Percentiles rank a stretch among this genome's conserved stretches.
Evolutionary conservation across 208 protist species (phyloP).

Genomic region (Polymyxa betae): DNA sequence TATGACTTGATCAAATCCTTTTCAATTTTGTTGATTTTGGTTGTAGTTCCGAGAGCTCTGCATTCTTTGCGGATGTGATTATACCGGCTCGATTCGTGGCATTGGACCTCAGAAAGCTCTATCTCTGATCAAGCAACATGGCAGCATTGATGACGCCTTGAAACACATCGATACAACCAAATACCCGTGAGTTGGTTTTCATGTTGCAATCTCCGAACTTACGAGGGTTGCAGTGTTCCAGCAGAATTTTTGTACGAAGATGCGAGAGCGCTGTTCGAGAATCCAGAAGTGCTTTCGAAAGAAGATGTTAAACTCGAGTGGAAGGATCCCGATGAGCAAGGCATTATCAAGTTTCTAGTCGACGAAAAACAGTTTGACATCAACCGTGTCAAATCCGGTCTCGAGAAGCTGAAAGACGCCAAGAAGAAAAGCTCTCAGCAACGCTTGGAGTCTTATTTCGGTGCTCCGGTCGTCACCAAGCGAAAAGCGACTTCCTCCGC

Average conservation of each 20-base stretch:
- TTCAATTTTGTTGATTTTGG: not conserved
- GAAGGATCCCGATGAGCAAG: slow-evolving; percentile 92
- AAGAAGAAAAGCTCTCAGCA: slow-evolving; percentile 70
- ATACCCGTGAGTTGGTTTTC: slow-evolving; percentile 28
- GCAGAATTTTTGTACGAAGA: slow-evolving; percentile 84
- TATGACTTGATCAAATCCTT: not conserved
- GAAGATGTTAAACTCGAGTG: slow-evolving; percentile 82
- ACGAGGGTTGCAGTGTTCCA: slow-evolving; percentile 69
- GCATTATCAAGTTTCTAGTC: slow-evolving; percentile 93
- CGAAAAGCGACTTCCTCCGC: not conserved
- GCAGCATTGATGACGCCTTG: slow-evolving; percentile 91
- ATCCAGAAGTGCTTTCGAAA: slow-evolving; percentile 81
- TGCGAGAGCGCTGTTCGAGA: slow-evolving; percentile 85
- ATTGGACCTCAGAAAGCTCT: slow-evolving; percentile 82
- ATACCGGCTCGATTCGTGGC: slow-evolving; percentile 94
- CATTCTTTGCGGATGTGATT: slow-evolving; percentile 99
- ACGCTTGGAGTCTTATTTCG: slow-evolving; percentile 78
- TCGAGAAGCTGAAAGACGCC: slow-evolving; percentile 75
- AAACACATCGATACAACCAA: slow-evolving; percentile 83
- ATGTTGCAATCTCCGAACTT: not conserved
- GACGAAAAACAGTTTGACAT: slow-evolving; percentile 95
- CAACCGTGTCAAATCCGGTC: slow-evolving; percentile 68
- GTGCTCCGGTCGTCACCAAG: slow-evolving; percentile 44
- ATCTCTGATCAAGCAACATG: slow-evolving; percentile 79
- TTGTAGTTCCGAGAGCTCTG: slow-evolving; percentile 96